phyloP scores from a whole-genome alignment of 768 basidiomycete species.

The Tylopilus balloui region DNA sequence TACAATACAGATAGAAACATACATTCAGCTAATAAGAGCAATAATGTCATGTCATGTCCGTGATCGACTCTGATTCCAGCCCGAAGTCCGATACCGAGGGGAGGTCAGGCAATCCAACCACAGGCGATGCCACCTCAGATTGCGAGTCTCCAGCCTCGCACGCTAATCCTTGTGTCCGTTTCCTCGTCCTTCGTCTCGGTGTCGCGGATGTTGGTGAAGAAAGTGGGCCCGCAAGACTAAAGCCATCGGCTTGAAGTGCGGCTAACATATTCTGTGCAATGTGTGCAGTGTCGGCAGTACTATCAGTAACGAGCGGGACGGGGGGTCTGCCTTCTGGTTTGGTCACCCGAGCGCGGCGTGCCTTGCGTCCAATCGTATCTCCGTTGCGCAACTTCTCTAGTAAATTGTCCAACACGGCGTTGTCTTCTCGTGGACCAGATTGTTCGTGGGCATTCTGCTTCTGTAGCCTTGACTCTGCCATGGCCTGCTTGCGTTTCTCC shows the following conservation, averaged over 20 bases:
- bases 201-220: slow-evolving; percentile 43
- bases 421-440: slow-evolving; percentile 48
- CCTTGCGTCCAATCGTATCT: slow-evolving; percentile 54
- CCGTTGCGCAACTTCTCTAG: slow-evolving; percentile 71
- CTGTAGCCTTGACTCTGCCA: slow-evolving; percentile 57
- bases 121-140: slow-evolving; percentile 24
- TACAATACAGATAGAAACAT: slow-evolving; percentile 32
- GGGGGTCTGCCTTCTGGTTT: slow-evolving; percentile 34
- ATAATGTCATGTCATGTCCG: slow-evolving; percentile 26
- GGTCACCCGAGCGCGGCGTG: slow-evolving; percentile 43
- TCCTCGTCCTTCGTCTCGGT: slow-evolving; percentile 27
- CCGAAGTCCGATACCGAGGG: slow-evolving; percentile 27
- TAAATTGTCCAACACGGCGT: slow-evolving; percentile 62
- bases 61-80: slow-evolving; percentile 22
- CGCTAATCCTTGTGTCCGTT: slow-evolving; percentile 34
- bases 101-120: slow-evolving; percentile 22
- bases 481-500: slow-evolving; percentile 65
- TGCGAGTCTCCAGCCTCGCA: slow-evolving; percentile 32
- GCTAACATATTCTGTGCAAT: slow-evolving; percentile 75
- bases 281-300: slow-evolving; percentile 41
- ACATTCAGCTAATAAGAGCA: slow-evolving; percentile 22
- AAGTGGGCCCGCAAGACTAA: slow-evolving; percentile 41
- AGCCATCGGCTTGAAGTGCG: slow-evolving; percentile 66
- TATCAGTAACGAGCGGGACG: slow-evolving; percentile 16
- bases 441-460: slow-evolving; percentile 48